Percentiles rank a stretch among this genome's conserved stretches.
phyloP scores from a whole-genome alignment of 192 early-diverging fungal genomes.

The Coemansia sp. region DNA sequence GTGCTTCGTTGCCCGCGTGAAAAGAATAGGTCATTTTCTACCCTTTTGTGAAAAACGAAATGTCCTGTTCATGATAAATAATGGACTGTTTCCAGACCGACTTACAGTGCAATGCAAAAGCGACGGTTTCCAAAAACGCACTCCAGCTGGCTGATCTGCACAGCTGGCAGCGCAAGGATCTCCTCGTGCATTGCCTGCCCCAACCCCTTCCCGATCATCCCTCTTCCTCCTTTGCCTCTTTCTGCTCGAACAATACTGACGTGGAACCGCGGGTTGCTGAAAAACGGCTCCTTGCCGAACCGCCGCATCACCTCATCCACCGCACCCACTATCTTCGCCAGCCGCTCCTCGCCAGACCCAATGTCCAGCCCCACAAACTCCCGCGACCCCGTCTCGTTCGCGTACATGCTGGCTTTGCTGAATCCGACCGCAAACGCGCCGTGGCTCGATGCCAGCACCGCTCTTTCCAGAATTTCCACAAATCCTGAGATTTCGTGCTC shows the following conservation, averaged over 20 bases:
- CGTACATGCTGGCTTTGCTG: conserved; percentile 17
- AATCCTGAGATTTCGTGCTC: conserved; percentile 46
- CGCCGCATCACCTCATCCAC: conserved; percentile 43
- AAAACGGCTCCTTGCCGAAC: conserved; percentile 41
- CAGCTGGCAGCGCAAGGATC: conserved; percentile 34
- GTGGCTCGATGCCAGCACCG: neutral
- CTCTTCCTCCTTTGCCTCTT: too few species aligned
- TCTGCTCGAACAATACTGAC: conserved; percentile 32
- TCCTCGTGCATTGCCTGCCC: conserved; percentile 35
- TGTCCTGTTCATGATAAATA: too few species aligned
- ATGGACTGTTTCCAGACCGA: too few species aligned
- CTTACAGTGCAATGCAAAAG: conserved; percentile 25
- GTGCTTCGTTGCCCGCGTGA: too few species aligned
- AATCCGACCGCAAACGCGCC: conserved; percentile 30
- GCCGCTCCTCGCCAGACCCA: conserved; percentile 15
- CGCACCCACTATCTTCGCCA: conserved; percentile 17
- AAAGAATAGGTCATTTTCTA: too few species aligned
- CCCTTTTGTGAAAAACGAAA: too few species aligned
- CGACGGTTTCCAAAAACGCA: conserved; percentile 41
- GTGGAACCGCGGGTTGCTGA: conserved; percentile 42
- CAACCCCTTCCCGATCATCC: conserved; percentile 11
- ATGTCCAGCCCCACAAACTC: conserved; percentile 45
- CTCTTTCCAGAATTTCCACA: conserved; percentile 26
- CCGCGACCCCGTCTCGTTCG: conserved; percentile 33
- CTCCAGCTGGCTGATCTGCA: conserved; percentile 38